These are phyloP conservation scores for Amanita fuliginea DNA, from an alignment of 768 basidiomycete species.

Conservation along the genomic window DNA sequence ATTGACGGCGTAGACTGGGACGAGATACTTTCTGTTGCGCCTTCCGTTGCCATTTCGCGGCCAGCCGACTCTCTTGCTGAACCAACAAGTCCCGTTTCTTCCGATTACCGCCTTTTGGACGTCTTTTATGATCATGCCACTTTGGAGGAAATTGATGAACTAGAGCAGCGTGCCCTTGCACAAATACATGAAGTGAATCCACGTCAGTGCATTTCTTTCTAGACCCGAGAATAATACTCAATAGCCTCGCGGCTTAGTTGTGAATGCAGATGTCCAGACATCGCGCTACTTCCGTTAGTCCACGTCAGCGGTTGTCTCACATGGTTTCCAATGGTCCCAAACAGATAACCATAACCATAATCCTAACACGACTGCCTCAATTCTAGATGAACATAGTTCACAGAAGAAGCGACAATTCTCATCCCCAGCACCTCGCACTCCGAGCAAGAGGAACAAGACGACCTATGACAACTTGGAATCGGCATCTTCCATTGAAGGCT, in stretches of 20 bases:
- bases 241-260: not conserved
- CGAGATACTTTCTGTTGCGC: slow-evolving; percentile 17
- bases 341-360: not conserved
- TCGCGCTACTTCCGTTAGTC: slow-evolving; percentile 4
- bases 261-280: not conserved
- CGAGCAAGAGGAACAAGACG: slow-evolving; percentile 32
- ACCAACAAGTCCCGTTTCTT: slow-evolving; percentile 5
- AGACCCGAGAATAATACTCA: not conserved
- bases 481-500: slow-evolving; percentile 26
- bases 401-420: slow-evolving; percentile 9
- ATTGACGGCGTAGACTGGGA: slow-evolving; percentile 40
- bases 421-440: slow-evolving; percentile 1
- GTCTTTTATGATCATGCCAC: slow-evolving; percentile 24
- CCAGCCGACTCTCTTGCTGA: not conserved
- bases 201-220: not conserved
- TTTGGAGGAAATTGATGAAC: slow-evolving; percentile 31
- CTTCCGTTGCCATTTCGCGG: slow-evolving; percentile 16
- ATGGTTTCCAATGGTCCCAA: not conserved
- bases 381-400: not conserved
- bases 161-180: slow-evolving; percentile 26
- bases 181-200: not conserved
- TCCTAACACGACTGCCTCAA: not conserved
- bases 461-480: slow-evolving; percentile 17
- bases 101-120: slow-evolving; percentile 10
- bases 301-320: not conserved